These are phyloP conservation scores for Trifolium pratense DNA, from an alignment of 306 rosid species.

Conservation along the genomic window DNA sequence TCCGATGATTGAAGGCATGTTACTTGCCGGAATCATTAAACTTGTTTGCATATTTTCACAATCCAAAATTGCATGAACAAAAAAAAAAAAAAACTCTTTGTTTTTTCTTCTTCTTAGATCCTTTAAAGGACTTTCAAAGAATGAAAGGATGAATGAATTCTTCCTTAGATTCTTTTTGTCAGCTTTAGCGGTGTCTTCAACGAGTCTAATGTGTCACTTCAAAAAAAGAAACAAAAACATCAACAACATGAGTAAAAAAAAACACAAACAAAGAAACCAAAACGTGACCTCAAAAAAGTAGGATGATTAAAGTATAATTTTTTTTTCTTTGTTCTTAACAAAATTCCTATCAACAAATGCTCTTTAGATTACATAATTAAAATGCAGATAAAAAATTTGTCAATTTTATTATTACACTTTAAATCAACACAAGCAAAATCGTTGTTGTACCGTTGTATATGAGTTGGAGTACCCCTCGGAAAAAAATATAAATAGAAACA, in stretches of 20 bases:
- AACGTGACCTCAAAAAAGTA: constrained; percentile 28
- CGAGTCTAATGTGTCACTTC: constrained; percentile 29
- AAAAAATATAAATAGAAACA: background rate
- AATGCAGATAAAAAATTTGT: constrained; percentile 46
- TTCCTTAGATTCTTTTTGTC: constrained; percentile 41
- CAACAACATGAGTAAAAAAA: constrained; percentile 21
- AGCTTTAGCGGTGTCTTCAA: constrained; percentile 15
- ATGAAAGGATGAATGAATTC: background rate
- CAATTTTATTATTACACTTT: constrained; percentile 37
- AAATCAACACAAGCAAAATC: constrained; percentile 37
- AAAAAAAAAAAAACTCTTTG: background rate
- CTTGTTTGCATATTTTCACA: constrained; percentile 66
- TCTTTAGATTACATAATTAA: constrained; percentile 11
- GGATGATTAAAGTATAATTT: background rate
- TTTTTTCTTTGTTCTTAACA: constrained; percentile 1
- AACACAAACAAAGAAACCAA: background rate
- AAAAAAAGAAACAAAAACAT: constrained; percentile 31
- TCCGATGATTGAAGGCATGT: constrained; percentile 75
- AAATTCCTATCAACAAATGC: constrained; percentile 26
- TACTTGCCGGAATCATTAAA: constrained; percentile 69
- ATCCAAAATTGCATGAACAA: background rate
- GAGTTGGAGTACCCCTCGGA: background rate
- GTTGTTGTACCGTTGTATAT: background rate
- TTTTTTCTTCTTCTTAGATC: background rate
- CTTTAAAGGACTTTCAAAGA: background rate